Evolutionary conservation across 345 rosid species (phyloP), one percentile per base, ranked within the genome.

Genomic region (Bruguiera parviflora): DNA sequence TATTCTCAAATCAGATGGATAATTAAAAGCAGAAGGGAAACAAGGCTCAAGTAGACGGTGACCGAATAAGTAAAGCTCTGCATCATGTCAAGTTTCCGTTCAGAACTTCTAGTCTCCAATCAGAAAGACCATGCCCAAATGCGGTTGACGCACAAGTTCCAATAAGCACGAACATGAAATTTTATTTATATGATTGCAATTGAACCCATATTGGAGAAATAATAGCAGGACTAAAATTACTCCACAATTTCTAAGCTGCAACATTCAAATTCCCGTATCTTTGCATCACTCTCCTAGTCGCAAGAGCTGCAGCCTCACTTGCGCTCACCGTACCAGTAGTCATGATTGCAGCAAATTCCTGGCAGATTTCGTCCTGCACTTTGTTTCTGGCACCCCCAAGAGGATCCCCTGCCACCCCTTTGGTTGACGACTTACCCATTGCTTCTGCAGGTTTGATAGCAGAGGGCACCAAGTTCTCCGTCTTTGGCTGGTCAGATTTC

Each of bases 261-360:
- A 79, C 80, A 69, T 85, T 85, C 65, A 75, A 35, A 60, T 82
- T 80, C 2, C 96, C 96, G 8, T 92, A 86, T 77, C 89, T 95
- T 68, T 92, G 88, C 99, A 90, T 95, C 33, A 95, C 99, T 83
- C 76, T 87, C 77, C 79, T 87, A 0, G 97, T 84, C 0, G 99
- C 99, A 53, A 90, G 78, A 5, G 99, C 89, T 0, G 99, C 99
- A 27, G 99, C 99, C 76, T 95, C 98, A 63, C 97, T 87, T 29
- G 99, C 98, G 0, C 89, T 82, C 71, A 88, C 28, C 6, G 93
- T 83, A n/a, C 99, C 99, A 16, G 85, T 81, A 1, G 96, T 96
- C 99, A 95, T 95, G 65, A 95, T 76, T 18, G 88, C 87, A 2
- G 86, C 82, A 72, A 92, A 95, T 73, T 95, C 99, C 3, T 81